Evolutionary conservation across 371 early-diverging fungal species (phyloP), one percentile per base, ranked within the genome.

Genomic region (Modicella reniformis): DNA sequence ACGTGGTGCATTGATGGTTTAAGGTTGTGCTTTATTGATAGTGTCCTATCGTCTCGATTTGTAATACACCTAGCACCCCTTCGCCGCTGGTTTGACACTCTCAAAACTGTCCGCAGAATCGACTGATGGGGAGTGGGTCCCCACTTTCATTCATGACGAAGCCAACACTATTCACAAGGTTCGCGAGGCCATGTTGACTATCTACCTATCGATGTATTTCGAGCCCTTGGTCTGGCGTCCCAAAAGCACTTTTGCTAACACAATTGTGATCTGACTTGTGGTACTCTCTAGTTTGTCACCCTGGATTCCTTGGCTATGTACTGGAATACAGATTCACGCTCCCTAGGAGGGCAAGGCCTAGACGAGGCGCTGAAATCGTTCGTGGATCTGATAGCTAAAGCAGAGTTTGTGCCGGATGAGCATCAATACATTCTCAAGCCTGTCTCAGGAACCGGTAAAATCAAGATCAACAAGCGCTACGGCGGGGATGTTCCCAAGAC

Each of bases 391-490:
- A 89, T 91, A 63, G 86, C 89, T n/a, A 87, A 87, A 23, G 90
- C 87, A 19, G 69, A 85, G 21, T 76, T 84, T 65, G 67, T 83
- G 6, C 82, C 83, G 12, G 66, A 67, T 10, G 86, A 84, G 44
- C 92, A 92, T 63, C 94, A 94, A 63, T 96, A 94, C 62, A 90
- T 98, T 13, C 80, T 98, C 32, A 93, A 92, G 69, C 98, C 98
- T 1, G 96, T 98, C 0, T 93, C 94, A n/a, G 98, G 97, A 4
- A 86, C 87, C 33, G 98, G 96, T 32, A 73, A 82, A 72, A 61
- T 83, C 48, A 87, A 88, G 25, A 72, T 94, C 64, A 90, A 88
- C 80, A 93, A 93, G 67, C 79, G 86, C 10, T 90, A 88, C 50
- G 85, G 88, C 25, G 80, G 82, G n/a, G 85, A 85, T 19, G 83